phyloP scores from a whole-genome alignment of 2,329 filamentous ascomycete species.

The Trichophyton simii region DNA sequence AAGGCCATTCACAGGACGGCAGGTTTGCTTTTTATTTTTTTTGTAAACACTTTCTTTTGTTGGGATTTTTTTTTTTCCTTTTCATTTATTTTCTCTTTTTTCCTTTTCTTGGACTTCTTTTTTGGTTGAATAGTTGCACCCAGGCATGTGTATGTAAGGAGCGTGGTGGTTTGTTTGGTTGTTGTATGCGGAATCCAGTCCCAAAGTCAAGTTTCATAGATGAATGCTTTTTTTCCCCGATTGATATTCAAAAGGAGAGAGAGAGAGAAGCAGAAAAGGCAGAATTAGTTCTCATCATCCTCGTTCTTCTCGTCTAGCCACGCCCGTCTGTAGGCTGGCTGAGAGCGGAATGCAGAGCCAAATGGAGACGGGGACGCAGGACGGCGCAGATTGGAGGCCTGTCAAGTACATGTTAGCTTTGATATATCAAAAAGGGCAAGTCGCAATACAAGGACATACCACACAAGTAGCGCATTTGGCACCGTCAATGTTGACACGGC shows the following conservation, averaged over 20 bases:
- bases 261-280: neutral
- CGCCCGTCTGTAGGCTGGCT: conserved; percentile 11
- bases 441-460: conserved; percentile 22
- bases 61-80: neutral
- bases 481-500: conserved; percentile 32
- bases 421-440: neutral
- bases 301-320: conserved; percentile 7
- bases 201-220: neutral
- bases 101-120: neutral
- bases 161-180: conserved; percentile 1
- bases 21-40: neutral
- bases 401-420: conserved; percentile 15
- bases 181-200: conserved; percentile 9
- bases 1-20: neutral
- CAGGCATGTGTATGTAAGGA: neutral
- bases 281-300: neutral
- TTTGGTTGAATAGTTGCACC: neutral
- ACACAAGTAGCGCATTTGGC: conserved; percentile 35
- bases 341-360: conserved; percentile 15
- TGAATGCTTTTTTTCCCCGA: neutral
- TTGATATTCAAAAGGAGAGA: neutral
- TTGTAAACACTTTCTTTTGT: too few relatives aligned
- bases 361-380: conserved; percentile 30
- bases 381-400: conserved; percentile 29
- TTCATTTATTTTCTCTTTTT: neutral